phyloP scores from a whole-genome alignment of 305 asterid genomes.

The Vinca major region DNA sequence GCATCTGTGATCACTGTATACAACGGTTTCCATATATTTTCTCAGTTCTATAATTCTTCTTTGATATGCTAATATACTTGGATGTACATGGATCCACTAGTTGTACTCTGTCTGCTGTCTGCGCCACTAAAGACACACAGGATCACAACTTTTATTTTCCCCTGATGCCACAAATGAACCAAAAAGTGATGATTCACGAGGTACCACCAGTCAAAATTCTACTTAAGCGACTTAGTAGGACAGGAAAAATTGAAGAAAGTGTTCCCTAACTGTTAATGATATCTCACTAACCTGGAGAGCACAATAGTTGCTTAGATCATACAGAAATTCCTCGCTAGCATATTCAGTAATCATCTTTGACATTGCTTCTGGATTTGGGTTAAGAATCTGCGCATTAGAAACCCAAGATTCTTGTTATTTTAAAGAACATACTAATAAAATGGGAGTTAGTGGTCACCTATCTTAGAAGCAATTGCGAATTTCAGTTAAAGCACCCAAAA shows the following conservation, averaged over 20 bases:
- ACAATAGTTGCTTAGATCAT: conserved; percentile 84
- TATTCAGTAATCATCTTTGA: conserved; percentile 88
- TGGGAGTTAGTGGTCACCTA: neutral
- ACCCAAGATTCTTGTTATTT: conserved; percentile 6
- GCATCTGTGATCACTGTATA: neutral
- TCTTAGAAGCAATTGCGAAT: neutral
- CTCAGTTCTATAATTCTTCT: neutral
- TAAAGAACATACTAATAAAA: neutral
- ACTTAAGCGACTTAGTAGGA: neutral
- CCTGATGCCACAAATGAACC: neutral
- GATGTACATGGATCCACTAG: neutral
- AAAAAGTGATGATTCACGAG: neutral
- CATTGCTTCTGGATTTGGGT: conserved; percentile 99
- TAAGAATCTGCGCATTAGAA: conserved; percentile 67
- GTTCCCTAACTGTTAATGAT: neutral
- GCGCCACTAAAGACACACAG: neutral
- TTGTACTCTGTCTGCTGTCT: too few species aligned
- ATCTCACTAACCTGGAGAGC: conserved; percentile 73
- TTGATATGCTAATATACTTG: neutral
- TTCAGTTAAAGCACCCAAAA: neutral
- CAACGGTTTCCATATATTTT: neutral
- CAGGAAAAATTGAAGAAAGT: neutral
- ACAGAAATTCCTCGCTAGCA: conserved; percentile 94
- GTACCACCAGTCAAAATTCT: neutral
- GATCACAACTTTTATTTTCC: neutral